Conservation (phyloP, 805 yeast genomes). For the Saccharomycopsis javanensis region DNA sequence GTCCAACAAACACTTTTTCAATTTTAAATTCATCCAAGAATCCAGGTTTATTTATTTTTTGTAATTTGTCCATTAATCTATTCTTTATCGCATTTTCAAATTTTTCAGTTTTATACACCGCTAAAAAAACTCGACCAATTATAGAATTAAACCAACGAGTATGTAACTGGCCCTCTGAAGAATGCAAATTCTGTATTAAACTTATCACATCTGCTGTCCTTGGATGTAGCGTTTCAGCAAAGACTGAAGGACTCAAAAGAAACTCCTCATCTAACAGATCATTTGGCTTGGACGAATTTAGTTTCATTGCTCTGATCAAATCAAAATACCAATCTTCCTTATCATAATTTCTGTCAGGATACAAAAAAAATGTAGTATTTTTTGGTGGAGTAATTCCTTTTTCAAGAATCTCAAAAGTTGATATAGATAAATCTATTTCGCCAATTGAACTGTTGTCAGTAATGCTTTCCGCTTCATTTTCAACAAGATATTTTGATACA, state of each 20-base stretch:
- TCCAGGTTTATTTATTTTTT: constrained; percentile 77
- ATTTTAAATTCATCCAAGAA: constrained; percentile 78
- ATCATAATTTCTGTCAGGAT: constrained; percentile 66
- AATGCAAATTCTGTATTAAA: constrained; percentile 66
- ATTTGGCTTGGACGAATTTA: constrained; percentile 21
- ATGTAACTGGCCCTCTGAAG: constrained; percentile 73
- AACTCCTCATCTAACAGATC: constrained; percentile 23
- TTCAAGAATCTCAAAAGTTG: constrained; percentile 20
- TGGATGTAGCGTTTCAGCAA: constrained; percentile 68
- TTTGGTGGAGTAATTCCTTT: constrained; percentile 27
- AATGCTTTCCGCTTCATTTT: constrained; percentile 1
- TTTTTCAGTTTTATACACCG: constrained; percentile 61
- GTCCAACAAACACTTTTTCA: constrained; percentile 63
- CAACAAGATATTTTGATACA: constrained; percentile 20
- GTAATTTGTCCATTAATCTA: constrained; percentile 60
- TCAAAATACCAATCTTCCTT: constrained; percentile 94
- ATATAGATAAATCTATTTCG: constrained; percentile 4
- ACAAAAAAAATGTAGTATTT: constrained; percentile 43
- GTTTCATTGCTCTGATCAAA: constrained; percentile 65
- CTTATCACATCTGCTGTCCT: constrained; percentile 61
- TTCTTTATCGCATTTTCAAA: constrained; percentile 48
- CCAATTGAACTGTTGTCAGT: not conserved
- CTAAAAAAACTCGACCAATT: constrained; percentile 71
- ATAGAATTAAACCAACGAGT: constrained; percentile 89
- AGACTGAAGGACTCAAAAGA: constrained; percentile 43